These are phyloP conservation scores for Aaosphaeria pasadenensis DNA, from an alignment of 2,329 filamentous ascomycete species.

Conservation along the genomic window DNA sequence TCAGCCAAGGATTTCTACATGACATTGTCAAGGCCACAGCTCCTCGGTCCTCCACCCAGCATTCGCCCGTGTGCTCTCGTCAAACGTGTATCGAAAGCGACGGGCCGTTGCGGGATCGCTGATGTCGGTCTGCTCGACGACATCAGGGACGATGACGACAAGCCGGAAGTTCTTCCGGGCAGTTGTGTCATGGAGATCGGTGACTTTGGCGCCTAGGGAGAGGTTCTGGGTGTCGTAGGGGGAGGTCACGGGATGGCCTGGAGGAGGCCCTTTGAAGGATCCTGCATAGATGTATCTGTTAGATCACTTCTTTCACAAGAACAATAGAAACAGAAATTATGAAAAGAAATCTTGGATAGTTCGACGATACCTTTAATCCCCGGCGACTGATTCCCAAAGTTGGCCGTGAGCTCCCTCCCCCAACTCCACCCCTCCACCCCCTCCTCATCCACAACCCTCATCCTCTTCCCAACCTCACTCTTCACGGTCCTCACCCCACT, in stretches of 20 bases:
- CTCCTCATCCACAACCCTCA: constrained; percentile 54
- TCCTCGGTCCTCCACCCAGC: constrained; percentile 56
- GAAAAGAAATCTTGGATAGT: constrained; percentile 3
- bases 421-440: constrained; percentile 66
- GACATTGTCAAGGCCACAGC: constrained; percentile 32
- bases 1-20: neutral
- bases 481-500: constrained; percentile 58
- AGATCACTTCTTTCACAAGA: neutral
- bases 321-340: neutral
- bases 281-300: constrained; percentile 34
- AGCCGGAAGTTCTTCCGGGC: constrained; percentile 79
- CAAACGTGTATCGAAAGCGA: constrained; percentile 66
- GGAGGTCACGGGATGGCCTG: constrained; percentile 44
- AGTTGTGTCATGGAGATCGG: constrained; percentile 65
- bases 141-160: constrained; percentile 78
- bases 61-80: constrained; percentile 40
- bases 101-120: constrained; percentile 61
- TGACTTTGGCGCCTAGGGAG: constrained; percentile 61
- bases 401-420: constrained; percentile 73
- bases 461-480: constrained; percentile 58
- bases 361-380: constrained; percentile 62
- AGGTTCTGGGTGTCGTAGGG: constrained; percentile 44
- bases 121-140: constrained; percentile 73
- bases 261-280: constrained; percentile 61
- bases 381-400: constrained; percentile 87